Evolutionary conservation across 768 basidiomycete species (phyloP).

Genomic region (Suillus subalutaceus): DNA sequence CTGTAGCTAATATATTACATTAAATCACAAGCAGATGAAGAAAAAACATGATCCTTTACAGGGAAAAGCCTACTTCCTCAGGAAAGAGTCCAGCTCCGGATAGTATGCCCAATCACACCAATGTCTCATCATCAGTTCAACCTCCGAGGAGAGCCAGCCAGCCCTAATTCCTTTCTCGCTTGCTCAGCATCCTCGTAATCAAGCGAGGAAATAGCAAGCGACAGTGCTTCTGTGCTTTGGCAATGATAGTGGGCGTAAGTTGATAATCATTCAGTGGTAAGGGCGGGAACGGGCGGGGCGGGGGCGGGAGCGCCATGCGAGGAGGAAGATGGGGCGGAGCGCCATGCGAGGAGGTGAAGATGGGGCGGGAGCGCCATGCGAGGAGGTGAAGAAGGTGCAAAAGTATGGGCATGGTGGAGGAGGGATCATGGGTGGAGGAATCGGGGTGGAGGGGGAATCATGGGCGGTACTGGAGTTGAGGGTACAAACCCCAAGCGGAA

Average conservation of each 20-base stretch:
- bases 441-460: slow-evolving; percentile 27
- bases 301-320: no score
- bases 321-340: slow-evolving; percentile 22
- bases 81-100: not conserved
- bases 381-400: slow-evolving; percentile 4
- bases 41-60: not conserved
- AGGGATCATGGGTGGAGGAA: slow-evolving; percentile 24
- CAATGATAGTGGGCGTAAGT: slow-evolving; percentile 65
- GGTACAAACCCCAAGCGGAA: slow-evolving; percentile 21
- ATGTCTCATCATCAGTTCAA: slow-evolving; percentile 26
- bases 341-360: slow-evolving; percentile 10
- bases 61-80: not conserved
- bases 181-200: slow-evolving; percentile 94
- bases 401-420: slow-evolving; percentile 24
- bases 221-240: slow-evolving; percentile 88
- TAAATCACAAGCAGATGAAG: slow-evolving; percentile 1
- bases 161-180: slow-evolving; percentile 80
- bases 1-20: not conserved
- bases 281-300: slow-evolving; percentile 18
- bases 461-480: slow-evolving; percentile 20
- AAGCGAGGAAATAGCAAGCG: slow-evolving; percentile 90
- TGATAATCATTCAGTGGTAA: slow-evolving; percentile 35
- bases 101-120: not conserved
- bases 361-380: slow-evolving; percentile 20
- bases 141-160: slow-evolving; percentile 67